Evolutionary conservation across 208 protist genomes (phyloP), one percentile per base, ranked within the genome.

Genomic region (Willaertia magna): DNA sequence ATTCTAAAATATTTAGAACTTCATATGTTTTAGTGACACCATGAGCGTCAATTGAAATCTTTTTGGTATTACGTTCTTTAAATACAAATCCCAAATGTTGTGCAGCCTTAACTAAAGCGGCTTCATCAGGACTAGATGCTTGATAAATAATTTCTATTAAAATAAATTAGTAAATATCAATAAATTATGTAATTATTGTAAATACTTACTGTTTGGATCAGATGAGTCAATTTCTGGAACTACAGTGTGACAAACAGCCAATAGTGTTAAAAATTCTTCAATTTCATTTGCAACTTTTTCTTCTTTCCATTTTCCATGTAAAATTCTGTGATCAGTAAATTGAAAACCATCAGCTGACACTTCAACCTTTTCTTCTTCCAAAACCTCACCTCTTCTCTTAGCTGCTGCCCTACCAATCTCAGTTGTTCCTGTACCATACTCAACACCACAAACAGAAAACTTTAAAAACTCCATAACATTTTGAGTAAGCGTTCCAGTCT

Each of bases 71-170:
- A 16, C 85, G n/a, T 46, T 43, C 39, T 9, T 43, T 74, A 7
- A 96, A 86, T 30, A 85, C 78, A 16, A 96, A 91, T 39, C 91
- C 89, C 0, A 97, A 86, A 42, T 90, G 87, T 4, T 86, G 86
- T 51, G 92, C 91, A 44, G 93, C 95, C 30, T 79, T 79, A 83
- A 96, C 95, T 22, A 98, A 89, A n/a, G 95, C 95, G 44, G 93
- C 91, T 88, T 98, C 96, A 87, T 98, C 96, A 9, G 96, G 96
- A n/a, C 95, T 97, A 30, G 94, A 89, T 22, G 93, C 90, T 86
- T 95, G 91, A 88, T 96, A 97, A 26, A 26, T 42, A 51, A 81
- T 47, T n/a, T n/a, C n/a, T n/a, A n/a, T n/a, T n/a, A n/a, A n/a
- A n/a, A n/a, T n/a, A n/a, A n/a, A n/a, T n/a, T n/a, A n/a, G n/a